These are phyloP conservation scores for Daldinia loculata DNA, from an alignment of 495 filamentous ascomycete species.

Conservation along the genomic window DNA sequence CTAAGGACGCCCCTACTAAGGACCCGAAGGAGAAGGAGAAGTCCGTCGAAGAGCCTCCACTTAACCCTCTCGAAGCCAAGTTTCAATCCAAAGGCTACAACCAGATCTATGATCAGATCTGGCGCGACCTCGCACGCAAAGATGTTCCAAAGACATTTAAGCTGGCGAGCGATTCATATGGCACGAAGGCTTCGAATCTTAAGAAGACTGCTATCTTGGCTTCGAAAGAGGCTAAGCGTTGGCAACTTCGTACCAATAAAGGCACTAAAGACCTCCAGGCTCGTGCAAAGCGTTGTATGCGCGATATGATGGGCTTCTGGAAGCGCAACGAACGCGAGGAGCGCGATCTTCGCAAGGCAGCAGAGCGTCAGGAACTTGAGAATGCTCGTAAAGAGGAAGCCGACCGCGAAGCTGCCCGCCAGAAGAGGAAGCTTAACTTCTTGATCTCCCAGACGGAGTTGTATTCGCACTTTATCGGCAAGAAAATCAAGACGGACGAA, in stretches of 20 bases:
- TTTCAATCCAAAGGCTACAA: conserved; percentile 93
- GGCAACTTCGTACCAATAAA: conserved; percentile 98
- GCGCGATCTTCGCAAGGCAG: conserved; percentile 89
- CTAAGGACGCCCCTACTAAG: conserved; percentile 57
- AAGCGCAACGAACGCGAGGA: conserved; percentile 98
- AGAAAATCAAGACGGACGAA: conserved; percentile 97
- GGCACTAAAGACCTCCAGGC: conserved; percentile 97
- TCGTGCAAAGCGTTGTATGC: conserved; percentile 95
- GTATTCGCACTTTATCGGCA: conserved; percentile 99
- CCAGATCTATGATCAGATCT: conserved; percentile 98
- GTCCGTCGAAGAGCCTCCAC: conserved; percentile 63
- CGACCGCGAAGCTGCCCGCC: conserved; percentile 93
- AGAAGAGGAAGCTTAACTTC: conserved; percentile 99
- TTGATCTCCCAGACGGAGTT: conserved; percentile 98
- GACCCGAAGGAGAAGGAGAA: conserved; percentile 74
- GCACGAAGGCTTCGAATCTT: conserved; percentile 87
- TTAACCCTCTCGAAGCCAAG: conserved; percentile 56
- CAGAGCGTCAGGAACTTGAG: conserved; percentile 95
- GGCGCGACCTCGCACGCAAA: conserved; percentile 92
- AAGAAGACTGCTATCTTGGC: conserved; percentile 98
- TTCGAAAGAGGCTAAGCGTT: conserved; percentile 95
- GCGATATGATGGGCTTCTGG: conserved; percentile 99
- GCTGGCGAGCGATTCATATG: conserved; percentile 81
- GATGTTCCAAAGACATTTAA: conserved; percentile 91
- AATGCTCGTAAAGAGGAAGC: conserved; percentile 96